Conservation (phyloP, 768 basidiomycete species). For the Hypsizygus marmoreus region DNA sequence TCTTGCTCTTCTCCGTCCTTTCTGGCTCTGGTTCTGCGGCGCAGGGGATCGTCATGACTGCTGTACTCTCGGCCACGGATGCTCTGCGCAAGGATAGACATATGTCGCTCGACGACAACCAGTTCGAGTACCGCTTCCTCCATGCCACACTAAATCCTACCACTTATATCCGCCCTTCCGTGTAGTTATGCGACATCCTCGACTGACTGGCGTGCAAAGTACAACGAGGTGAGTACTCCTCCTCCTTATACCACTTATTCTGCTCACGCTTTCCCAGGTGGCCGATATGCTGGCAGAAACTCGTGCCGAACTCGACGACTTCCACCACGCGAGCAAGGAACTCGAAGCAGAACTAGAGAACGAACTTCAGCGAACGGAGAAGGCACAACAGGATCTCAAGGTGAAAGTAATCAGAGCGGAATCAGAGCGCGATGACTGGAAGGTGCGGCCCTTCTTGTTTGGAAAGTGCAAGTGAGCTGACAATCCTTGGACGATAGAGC, state of each 20-base stretch:
- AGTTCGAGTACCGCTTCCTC: conserved; percentile 53
- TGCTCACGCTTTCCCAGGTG: conserved; percentile 39
- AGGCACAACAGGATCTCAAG: conserved; percentile 77
- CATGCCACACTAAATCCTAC: conserved; percentile 12
- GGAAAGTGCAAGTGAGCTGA: conserved; percentile 5
- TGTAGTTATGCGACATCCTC: conserved; percentile 54
- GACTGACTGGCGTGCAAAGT: conserved; percentile 78
- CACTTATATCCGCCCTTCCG: conserved; percentile 20
- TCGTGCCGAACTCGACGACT: conserved; percentile 82
- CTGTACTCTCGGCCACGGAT: conserved; percentile 63
- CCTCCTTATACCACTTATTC: background rate
- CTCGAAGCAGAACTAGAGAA: conserved; percentile 92
- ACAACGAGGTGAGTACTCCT: conserved; percentile 54
- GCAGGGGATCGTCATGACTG: conserved; percentile 47
- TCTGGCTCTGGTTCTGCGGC: conserved; percentile 5
- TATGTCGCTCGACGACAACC: conserved; percentile 69
- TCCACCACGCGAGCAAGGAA: conserved; percentile 85
- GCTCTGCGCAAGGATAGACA: conserved; percentile 57
- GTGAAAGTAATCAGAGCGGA: conserved; percentile 72
- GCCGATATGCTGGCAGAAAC: conserved; percentile 85
- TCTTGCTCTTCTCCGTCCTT: conserved; percentile 13
- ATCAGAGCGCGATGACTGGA: conserved; percentile 87
- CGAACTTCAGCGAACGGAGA: conserved; percentile 87
- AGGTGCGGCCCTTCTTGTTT: conserved; percentile 52
- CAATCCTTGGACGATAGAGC: conserved; percentile 40